These are phyloP conservation scores for Coemansia erecta DNA, from an alignment of 192 early-diverging fungal species.

Conservation along the genomic window DNA sequence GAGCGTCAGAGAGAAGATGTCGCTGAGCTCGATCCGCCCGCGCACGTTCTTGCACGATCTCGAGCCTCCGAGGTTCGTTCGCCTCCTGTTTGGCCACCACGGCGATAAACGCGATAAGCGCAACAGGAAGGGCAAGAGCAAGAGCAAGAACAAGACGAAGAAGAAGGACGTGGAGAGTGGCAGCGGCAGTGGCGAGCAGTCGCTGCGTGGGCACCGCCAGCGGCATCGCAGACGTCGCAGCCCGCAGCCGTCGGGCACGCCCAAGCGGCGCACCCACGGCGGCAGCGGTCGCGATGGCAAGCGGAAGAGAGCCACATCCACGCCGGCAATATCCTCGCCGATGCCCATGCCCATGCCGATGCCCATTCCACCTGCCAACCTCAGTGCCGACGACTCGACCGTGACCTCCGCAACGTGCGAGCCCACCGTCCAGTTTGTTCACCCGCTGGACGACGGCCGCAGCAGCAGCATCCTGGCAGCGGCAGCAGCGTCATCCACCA, in stretches of 20 bases:
- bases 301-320: not conserved
- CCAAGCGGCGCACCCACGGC: not conserved
- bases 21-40: constrained; percentile 8
- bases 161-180: not conserved
- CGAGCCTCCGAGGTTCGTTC: constrained; percentile 18
- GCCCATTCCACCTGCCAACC: not conserved
- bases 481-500: too few species aligned
- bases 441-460: not conserved
- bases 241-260: too few species aligned
- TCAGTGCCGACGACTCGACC: not conserved
- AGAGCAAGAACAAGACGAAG: constrained; percentile 2
- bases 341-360: constrained; percentile 15
- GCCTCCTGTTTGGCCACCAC: constrained; percentile 4
- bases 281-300: constrained; percentile 1
- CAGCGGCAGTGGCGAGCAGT: not conserved
- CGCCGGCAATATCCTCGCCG: not conserved
- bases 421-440: constrained; percentile 5
- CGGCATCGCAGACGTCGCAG: too few species aligned
- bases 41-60: constrained; percentile 12
- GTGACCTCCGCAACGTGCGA: not conserved
- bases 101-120: too few species aligned
- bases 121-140: not conserved
- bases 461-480: too few species aligned
- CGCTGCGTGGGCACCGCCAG: not conserved
- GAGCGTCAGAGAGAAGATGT: constrained; percentile 13